These are phyloP conservation scores for Zoysia japonica DNA, from an alignment of 176 grass and related monocot genomes.

Conservation along the genomic window DNA sequence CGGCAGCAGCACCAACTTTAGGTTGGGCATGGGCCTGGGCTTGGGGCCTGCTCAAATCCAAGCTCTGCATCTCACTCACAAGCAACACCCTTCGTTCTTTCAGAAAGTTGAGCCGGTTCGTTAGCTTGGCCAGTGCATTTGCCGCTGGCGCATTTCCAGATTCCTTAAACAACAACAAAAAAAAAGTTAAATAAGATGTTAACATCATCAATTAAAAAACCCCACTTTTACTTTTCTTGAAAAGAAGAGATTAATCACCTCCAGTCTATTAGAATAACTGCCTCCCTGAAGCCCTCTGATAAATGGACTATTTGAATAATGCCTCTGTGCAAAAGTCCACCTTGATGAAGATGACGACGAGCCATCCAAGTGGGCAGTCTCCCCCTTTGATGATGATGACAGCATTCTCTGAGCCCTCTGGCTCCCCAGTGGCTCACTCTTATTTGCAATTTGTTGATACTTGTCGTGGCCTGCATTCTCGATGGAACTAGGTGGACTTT, in stretches of 20 bases:
- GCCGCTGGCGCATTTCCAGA: conserved; percentile 39
- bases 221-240: too few relatives aligned
- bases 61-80: conserved; percentile 66
- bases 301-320: conserved; percentile 39
- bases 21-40: not conserved
- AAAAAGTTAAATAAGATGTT: not conserved
- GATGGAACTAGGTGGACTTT: conserved; percentile 17
- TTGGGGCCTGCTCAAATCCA: conserved; percentile 43
- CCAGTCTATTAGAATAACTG: conserved; percentile 36
- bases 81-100: conserved; percentile 83
- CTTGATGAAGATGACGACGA: conserved; percentile 28
- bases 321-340: conserved; percentile 43
- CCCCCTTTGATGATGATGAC: conserved; percentile 27
- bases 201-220: not conserved
- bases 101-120: conserved; percentile 81
- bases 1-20: not conserved
- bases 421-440: conserved; percentile 8
- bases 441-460: conserved; percentile 25
- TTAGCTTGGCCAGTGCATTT: conserved; percentile 69
- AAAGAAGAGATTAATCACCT: conserved; percentile 40
- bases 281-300: conserved; percentile 37
- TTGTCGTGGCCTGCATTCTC: conserved; percentile 22
- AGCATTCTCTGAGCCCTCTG: conserved; percentile 46
- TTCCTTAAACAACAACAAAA: conserved; percentile 51
- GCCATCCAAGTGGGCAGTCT: conserved; percentile 36